Conservation (phyloP, 805 yeast species). For the Ogataea trehaloabstinens region DNA sequence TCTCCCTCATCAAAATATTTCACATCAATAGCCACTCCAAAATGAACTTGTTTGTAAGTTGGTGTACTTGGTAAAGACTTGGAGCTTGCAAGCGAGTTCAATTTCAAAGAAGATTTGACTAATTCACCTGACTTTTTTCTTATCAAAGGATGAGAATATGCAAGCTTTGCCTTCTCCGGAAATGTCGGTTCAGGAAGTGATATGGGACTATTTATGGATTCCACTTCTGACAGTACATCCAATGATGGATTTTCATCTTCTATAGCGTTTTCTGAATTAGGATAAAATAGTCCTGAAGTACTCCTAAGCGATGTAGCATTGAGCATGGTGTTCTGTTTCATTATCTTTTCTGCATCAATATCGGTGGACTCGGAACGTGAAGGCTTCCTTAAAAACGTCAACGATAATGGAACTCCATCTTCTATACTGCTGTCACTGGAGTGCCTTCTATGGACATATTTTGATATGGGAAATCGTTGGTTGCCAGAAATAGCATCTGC, state of each 20-base stretch:
- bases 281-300: neutral
- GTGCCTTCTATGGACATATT: constrained; percentile 10
- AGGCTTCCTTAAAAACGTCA: constrained; percentile 33
- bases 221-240: constrained; percentile 4
- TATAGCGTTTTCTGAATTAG: neutral
- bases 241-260: neutral
- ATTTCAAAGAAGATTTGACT: constrained; percentile 70
- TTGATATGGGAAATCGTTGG: too few relatives aligned
- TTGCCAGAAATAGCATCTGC: too few relatives aligned
- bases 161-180: constrained; percentile 3
- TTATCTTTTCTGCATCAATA: constrained; percentile 21
- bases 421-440: constrained; percentile 20
- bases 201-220: constrained; percentile 7
- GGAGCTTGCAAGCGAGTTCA: constrained; percentile 26
- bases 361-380: constrained; percentile 28
- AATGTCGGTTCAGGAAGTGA: constrained; percentile 9
- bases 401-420: constrained; percentile 28
- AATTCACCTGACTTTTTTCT: constrained; percentile 89
- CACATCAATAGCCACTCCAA: constrained; percentile 72
- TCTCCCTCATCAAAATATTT: constrained; percentile 72
- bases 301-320: constrained; percentile 16
- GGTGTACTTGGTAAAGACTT: constrained; percentile 54
- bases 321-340: constrained; percentile 32
- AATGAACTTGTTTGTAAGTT: constrained; percentile 74
- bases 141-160: constrained; percentile 41